Base-by-base conservation (phyloP, 148 eudicot species). In the Bassia scoparia region DNA sequence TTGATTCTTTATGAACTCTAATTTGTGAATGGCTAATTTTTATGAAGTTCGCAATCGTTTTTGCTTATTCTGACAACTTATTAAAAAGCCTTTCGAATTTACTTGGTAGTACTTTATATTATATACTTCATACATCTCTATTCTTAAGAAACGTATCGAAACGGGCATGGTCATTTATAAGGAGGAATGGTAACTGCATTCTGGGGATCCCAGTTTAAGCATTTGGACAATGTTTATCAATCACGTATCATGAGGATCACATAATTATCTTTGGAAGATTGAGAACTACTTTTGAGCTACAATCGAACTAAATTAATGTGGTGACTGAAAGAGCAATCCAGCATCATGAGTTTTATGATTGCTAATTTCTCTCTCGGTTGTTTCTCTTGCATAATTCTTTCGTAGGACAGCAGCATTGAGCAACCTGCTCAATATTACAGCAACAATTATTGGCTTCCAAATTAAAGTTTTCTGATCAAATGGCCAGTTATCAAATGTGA, bases 401-500 rank as follows among this genome's bases (percentile, higher is more conserved):
- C 79, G 70, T 77, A 95, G 98, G 96, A 88, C n/a, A n/a, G 67
- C 84, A 81, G 69, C 83, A 88, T 83, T 83, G 75, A 68, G 87
- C 88, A n/a, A 58, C 92, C 97, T 81, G 76, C 84, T n/a, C n/a
- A n/a, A 72, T 84, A 95, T 78, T 76, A 91, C 77, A 87, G 82
- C 27, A 87, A n/a, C n/a, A 73, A 73, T 71, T 81, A 67, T 73
- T 90, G 85, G 81, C 80, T 38, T 81, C 83, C 78, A 85, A 84
- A 72, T 77, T 89, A 74, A 87, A 87, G 87, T n/a, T 76, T 69
- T 67, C 79, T 88, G 89, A 83, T 87, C 87, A 59, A 79, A 78
- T 65, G 92, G 92, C 24, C 86, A 79, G 60, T 54, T 93, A 68
- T 49, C 79, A 5, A 89, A 91, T 96, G 98, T 94, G 85, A 84